Conservation (phyloP, 108 stramenopile species). For the Schizochytrium sp. region DNA sequence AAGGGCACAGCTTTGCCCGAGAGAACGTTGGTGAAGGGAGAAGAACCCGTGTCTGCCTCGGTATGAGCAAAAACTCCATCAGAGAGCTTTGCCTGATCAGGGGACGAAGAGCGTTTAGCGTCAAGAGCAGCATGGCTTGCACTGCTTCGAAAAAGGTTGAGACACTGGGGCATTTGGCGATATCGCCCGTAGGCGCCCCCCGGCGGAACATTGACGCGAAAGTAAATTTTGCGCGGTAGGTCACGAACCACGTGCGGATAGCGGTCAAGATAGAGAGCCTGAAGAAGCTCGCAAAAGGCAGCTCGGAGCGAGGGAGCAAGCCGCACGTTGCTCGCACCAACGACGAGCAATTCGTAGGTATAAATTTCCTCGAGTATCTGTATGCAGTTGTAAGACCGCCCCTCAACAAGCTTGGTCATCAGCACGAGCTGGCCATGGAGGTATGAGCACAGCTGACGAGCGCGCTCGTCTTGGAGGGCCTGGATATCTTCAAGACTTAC, state of each 20-base stretch:
- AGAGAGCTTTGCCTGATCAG: too few relatives aligned
- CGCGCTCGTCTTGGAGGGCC: background rate
- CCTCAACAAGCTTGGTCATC: background rate
- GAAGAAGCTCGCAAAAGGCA: background rate
- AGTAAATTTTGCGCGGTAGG: background rate
- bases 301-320: background rate
- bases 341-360: background rate
- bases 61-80: too few relatives aligned
- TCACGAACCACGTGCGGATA: background rate
- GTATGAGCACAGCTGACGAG: background rate
- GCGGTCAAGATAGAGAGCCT: background rate
- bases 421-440: background rate
- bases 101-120: too few relatives aligned
- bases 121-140: too few relatives aligned
- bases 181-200: background rate
- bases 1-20: background rate
- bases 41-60: too few relatives aligned
- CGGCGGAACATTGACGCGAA: background rate
- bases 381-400: background rate
- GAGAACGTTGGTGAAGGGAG: background rate
- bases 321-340: background rate
- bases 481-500: background rate
- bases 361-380: background rate
- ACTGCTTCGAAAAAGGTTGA: background rate
- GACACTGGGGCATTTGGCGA: background rate